Evolutionary conservation across 2,329 filamentous ascomycete species (phyloP).

Genomic region (Lanzia echinophila): DNA sequence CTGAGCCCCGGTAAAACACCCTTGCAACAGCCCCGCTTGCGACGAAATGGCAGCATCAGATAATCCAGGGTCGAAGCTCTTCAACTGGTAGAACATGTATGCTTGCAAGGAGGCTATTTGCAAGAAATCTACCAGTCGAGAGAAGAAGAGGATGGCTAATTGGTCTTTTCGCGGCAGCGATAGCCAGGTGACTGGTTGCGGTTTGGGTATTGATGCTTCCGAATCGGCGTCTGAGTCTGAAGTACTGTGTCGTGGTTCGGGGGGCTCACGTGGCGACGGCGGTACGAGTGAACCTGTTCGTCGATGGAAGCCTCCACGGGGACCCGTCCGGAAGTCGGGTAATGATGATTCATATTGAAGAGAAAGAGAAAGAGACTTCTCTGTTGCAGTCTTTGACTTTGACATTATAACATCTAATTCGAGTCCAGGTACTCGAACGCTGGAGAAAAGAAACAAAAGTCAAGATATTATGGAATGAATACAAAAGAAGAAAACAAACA

Average conservation of each 20-base stretch:
- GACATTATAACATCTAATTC: neutral
- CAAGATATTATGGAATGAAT: neutral
- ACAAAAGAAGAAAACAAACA: neutral
- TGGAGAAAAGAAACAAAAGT: neutral
- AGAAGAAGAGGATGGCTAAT: conserved; percentile 68
- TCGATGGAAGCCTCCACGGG: conserved; percentile 1
- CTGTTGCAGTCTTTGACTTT: neutral
- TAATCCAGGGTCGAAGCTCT: conserved; percentile 57
- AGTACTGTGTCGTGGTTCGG: neutral
- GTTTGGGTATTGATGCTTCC: conserved; percentile 2
- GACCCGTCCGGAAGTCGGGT: neutral
- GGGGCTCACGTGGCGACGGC: conserved; percentile 1
- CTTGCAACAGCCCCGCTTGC: conserved; percentile 72
- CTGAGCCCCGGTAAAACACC: conserved; percentile 74
- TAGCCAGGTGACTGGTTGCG: conserved; percentile 53
- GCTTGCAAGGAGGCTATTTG: conserved; percentile 62
- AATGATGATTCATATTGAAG: neutral
- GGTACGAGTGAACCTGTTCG: conserved; percentile 1
- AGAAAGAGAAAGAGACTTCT: neutral
- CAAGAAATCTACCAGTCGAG: conserved; percentile 74
- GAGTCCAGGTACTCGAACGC: neutral
- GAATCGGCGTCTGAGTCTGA: neutral
- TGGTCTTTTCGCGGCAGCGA: conserved; percentile 72
- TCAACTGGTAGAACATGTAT: conserved; percentile 87
- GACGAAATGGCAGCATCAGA: conserved; percentile 61